Evolutionary conservation across 1,284 basidiomycete genomes (phyloP), one percentile per base, ranked within the genome.

Genomic region (Peniophora sp.): DNA sequence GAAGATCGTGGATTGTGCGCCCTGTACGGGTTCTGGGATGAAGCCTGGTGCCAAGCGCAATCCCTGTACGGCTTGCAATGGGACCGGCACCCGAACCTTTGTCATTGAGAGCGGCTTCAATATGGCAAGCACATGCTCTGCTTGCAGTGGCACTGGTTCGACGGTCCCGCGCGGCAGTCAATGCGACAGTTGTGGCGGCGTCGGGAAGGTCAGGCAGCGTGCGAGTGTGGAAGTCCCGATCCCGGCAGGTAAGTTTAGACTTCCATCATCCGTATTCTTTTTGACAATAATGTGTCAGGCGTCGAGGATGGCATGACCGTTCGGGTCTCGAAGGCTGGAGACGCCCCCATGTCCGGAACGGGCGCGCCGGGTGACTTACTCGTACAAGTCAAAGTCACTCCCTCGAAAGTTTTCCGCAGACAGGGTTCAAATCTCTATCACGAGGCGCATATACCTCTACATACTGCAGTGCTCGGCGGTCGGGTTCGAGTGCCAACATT

Each of bases 261-360:
- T 58, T 47, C 48, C 49, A 52, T 59, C 45, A 49, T 56, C 53
- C 48, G 55, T 52, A 45, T 50, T 50, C 23, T 49, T 32, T 58
- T 2, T 24, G 44, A 22, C 14, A 20, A 20, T 45, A 25, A 16
- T 9, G 20, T 54, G 16, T 52, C 61, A 85, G 93, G 94, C 52
- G 89, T 98, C 49, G 97, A 99, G 67, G 94, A 99, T 65, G 97
- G 97, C 24, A 97, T 96, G 90, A 83, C 85, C 52, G 81, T 99
- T 58, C 86, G 91, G 55, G 74, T 99, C 48, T 81, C 89, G 11
- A 83, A 83, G 39, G 79, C 79, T 45, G 97, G 97, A 34, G 94
- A 99, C 69, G 86, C 85, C 32, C 89, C 97, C 20, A 68, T 96
- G 20, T 75, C 81, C 25, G 85, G 88, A 36, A 83, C 80, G 58